Evolutionary conservation across 108 stramenopile genomes (phyloP), one percentile per base, ranked within the genome.

Genomic region (Aureococcus anophagefferens): DNA sequence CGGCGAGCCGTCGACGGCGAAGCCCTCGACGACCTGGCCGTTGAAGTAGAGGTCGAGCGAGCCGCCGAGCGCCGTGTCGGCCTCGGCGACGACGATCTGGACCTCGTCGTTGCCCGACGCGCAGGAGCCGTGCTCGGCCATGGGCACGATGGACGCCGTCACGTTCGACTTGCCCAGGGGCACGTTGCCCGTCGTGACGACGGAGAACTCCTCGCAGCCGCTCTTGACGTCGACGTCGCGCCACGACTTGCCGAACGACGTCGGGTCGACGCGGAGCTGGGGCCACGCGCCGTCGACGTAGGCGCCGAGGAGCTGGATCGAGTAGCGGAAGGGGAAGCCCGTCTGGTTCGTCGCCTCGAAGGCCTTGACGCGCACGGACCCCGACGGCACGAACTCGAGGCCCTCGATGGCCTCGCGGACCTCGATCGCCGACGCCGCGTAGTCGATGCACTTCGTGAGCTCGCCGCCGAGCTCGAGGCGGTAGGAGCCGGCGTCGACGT

Each of bases 11-110:
- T 44, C 16, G 4, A 74, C 74, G 30, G 40, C 1, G 59, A 81
- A 59, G 14, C 37, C 76, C 32, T 21, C 1, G 25, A 40, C 59
- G 16, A 29, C 4, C 33, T 63, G 25, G 33, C 80, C 80, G 9
- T 59, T 25, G 30, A 31, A 72, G 40, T 68, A 68, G 35, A 81
- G 69, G 35, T 72, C 62, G 36, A 81, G 72, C 17, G 68, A 65
- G 0, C 80, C 80, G 46, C 44, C 74, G 30, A 78, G 40, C 33
- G 21, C 44, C 28, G 33, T 35, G 17, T 13, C 67, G 7, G 72
- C 74, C 35, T 81, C 77, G n/a, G 68, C 37, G 40, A 77, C 77
- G 64, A 81, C 30, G 35, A 65, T 66, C 73, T 81, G 80, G 30
- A 67, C 62, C 31, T 81, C 77, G 44, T 33, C 34, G 21, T 45